Conservation (phyloP, 768 basidiomycete species). For the Calocera viscosa region DNA sequence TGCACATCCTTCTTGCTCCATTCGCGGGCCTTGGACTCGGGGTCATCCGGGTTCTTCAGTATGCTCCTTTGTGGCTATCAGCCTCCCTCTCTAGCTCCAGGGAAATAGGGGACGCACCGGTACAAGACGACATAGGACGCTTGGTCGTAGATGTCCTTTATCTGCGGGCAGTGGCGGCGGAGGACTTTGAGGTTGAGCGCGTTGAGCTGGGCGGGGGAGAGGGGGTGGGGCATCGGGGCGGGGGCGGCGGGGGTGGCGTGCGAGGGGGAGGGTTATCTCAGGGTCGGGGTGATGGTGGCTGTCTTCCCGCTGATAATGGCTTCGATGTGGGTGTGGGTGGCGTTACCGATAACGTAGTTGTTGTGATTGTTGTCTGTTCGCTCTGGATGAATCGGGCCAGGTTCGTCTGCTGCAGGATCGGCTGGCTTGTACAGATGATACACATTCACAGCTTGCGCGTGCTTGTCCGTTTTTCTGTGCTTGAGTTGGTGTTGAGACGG, state of each 20-base stretch:
- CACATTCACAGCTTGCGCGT: too few species aligned
- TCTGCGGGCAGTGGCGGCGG: background rate
- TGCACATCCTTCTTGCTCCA: constrained; percentile 7
- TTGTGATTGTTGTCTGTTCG: too few species aligned
- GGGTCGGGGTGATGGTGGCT: background rate
- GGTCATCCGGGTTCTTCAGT: constrained; percentile 2
- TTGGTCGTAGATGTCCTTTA: constrained; percentile 2
- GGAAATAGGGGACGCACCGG: background rate
- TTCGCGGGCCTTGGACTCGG: background rate
- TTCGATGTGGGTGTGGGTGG: too few species aligned
- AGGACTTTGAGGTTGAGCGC: constrained; percentile 9
- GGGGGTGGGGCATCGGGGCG: background rate
- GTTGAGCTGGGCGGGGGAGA: background rate
- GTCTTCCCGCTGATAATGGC: background rate
- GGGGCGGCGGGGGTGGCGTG: background rate
- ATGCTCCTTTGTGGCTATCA: background rate
- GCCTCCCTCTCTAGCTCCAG: background rate
- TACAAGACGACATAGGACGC: constrained; percentile 2
- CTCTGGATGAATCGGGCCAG: too few species aligned
- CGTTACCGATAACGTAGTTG: background rate
- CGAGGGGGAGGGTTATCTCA: background rate
- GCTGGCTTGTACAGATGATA: constrained; percentile 2
- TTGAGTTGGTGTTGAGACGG: too few species aligned
- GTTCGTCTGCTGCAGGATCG: too few species aligned
- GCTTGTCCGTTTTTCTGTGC: too few species aligned